Evolutionary conservation across 139 green algal species (phyloP).

Genomic region (Coelastrella sp.): DNA sequence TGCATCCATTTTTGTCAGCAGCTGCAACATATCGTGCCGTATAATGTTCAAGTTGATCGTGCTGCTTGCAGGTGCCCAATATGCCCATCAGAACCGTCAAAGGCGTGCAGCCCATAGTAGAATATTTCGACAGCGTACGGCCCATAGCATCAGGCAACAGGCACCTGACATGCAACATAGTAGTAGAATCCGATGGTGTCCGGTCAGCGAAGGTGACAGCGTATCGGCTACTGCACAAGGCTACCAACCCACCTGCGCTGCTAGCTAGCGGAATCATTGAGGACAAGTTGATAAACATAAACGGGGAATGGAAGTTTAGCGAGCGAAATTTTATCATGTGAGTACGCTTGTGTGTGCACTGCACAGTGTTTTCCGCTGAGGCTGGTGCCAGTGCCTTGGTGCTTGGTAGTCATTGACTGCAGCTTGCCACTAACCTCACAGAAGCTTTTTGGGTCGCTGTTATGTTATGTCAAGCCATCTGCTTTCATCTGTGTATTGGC

Average conservation of each 20-base stretch:
- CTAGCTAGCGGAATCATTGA: conserved; percentile 50
- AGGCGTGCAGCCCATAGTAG: conserved; percentile 22
- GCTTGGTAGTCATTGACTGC: too few relatives aligned
- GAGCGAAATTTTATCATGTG: conserved; percentile 49
- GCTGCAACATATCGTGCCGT: too few relatives aligned
- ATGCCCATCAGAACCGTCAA: conserved; percentile 15
- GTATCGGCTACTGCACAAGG: conserved; percentile 50
- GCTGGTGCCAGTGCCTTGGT: too few relatives aligned
- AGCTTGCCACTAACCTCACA: too few relatives aligned
- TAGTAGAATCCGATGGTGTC: conserved; percentile 38
- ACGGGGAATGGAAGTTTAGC: conserved; percentile 46
- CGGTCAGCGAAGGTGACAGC: conserved; percentile 1
- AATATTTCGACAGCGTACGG: conserved; percentile 26
- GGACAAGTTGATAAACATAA: conserved; percentile 46
- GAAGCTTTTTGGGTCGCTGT: too few relatives aligned
- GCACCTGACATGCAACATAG: conserved; percentile 49
- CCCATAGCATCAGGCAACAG: conserved; percentile 49
- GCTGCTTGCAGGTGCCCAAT: neutral
- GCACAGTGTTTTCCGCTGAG: too few relatives aligned
- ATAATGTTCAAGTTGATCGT: neutral
- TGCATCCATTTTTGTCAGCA: too few relatives aligned
- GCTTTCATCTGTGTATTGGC: too few relatives aligned
- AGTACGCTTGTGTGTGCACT: too few relatives aligned
- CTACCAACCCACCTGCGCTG: conserved; percentile 35
- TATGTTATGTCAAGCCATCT: too few relatives aligned